These are phyloP conservation scores for Solanum virginianum DNA, from an alignment of 257 asterid genomes.

Conservation along the genomic window DNA sequence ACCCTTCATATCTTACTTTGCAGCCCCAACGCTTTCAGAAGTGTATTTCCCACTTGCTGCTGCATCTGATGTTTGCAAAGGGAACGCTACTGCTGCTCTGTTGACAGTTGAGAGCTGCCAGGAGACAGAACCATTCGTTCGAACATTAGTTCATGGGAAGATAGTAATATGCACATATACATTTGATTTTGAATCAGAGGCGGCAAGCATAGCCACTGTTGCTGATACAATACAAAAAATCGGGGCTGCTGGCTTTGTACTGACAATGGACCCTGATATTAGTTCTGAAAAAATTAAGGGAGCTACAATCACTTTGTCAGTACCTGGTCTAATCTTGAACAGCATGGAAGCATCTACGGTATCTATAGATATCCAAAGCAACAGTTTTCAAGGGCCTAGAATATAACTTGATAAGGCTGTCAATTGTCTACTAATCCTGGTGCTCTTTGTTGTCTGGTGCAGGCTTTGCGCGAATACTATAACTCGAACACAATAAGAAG, in stretches of 20 bases:
- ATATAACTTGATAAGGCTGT: not conserved
- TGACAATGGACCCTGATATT: slow-evolving; percentile 51
- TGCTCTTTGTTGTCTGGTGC: not conserved
- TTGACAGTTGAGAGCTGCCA: slow-evolving; percentile 44
- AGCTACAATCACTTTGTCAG: slow-evolving; percentile 19
- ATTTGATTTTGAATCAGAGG: slow-evolving; percentile 42
- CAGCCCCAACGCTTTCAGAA: slow-evolving; percentile 51
- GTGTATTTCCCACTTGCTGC: slow-evolving; percentile 37
- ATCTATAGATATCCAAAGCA: not conserved
- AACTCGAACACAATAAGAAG: slow-evolving; percentile 37
- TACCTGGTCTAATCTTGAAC: slow-evolving; percentile 49
- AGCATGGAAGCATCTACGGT: slow-evolving; percentile 50
- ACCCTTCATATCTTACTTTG: not conserved
- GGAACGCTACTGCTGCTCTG: slow-evolving; percentile 29
- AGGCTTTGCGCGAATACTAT: slow-evolving; percentile 54
- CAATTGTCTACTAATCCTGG: not conserved
- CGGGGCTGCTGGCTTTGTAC: slow-evolving; percentile 63
- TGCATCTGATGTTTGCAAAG: slow-evolving; percentile 47
- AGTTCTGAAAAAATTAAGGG: slow-evolving; percentile 39
- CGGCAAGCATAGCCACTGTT: slow-evolving; percentile 33
- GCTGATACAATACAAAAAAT: slow-evolving; percentile 29
- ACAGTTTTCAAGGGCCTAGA: not conserved
- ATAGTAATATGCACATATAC: slow-evolving; percentile 42
- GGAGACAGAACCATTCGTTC: slow-evolving; percentile 32
- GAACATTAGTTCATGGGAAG: slow-evolving; percentile 43